These are phyloP conservation scores for Chamaenerion angustifolium DNA, from an alignment of 345 rosid genomes.

Conservation along the genomic window DNA sequence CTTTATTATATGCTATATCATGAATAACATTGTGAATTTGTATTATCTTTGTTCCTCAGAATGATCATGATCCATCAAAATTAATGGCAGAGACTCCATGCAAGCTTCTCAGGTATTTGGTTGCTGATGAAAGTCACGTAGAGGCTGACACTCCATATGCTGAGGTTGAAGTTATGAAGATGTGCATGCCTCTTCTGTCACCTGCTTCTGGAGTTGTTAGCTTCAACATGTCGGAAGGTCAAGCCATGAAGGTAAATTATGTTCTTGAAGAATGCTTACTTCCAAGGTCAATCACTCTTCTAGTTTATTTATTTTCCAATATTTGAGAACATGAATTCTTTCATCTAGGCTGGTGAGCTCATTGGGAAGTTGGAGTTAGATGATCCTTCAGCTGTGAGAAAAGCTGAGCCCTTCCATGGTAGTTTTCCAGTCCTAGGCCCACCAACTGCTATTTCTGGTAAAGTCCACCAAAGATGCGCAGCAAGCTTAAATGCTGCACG, in stretches of 20 bases:
- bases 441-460: conserved; percentile 90
- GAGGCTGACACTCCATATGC: conserved; percentile 94
- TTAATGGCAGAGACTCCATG: conserved; percentile 97
- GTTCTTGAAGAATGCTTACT: conserved; percentile 2
- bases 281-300: not conserved
- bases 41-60: conserved; percentile 17
- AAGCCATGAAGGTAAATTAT: conserved; percentile 85
- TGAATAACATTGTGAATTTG: too few species aligned
- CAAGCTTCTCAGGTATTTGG: conserved; percentile 90
- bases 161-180: conserved; percentile 99
- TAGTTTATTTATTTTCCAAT: too few species aligned
- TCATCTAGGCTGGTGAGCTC: conserved; percentile 88
- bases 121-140: conserved; percentile 74
- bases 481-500: conserved; percentile 86
- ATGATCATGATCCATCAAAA: conserved; percentile 98
- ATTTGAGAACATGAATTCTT: not conserved
- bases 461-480: conserved; percentile 98
- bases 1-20: not conserved
- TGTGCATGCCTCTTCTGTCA: conserved; percentile 99
- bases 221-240: conserved; percentile 92
- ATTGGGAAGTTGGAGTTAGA: conserved; percentile 91
- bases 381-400: conserved; percentile 98
- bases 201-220: conserved; percentile 88
- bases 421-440: conserved; percentile 79
- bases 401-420: conserved; percentile 93